Base-by-base conservation (phyloP, 129 eudicot species). In the Ambrosia trifida region DNA sequence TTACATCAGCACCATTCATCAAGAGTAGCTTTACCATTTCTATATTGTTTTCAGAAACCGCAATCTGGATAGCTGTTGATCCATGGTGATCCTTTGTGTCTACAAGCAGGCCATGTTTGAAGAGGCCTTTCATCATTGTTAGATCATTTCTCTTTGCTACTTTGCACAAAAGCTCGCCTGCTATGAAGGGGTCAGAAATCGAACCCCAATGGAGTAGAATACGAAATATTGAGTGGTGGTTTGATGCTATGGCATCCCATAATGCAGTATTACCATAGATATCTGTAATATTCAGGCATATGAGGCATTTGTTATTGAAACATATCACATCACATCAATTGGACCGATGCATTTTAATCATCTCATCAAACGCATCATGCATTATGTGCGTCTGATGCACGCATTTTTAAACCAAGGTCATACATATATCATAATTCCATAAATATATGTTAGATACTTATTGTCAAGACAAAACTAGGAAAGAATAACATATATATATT, bases 191-290 rank as follows among this genome's bases (percentile, higher is more conserved):
- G 75, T 91, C 94, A 2, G 97, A 84, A 19, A 91, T 85, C 70
- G 86, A 84, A 57, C 96, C 96, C 83, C 91, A 89, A 36, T 91
- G 90, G 89, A 86, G 86, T 8, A 91, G 77, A 14, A 88, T 81
- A 40, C 83, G 82, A 66, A 91, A 91, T 68, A 84, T 85, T 3
- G 91, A 79, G 54, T 91, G 91, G 78, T 91, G 85, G 72, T 88
- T 88, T 79, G 87, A 68, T 60, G 90, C 73, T 70, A 91, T 84
- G 7, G 97, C 94, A 64, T 88, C 97, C 97, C 97, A 88, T 73
- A 91, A 47, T 54, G 97, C 96, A 32, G 96, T 88, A 75, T 91
- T 86, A 4, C 97, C 96, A 50, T 91, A 72, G 18, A 64, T 24
- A 75, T 91, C 97, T 91, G 80, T 24, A 24, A 24, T n/a, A n/a